These are phyloP conservation scores for Oryza nivara DNA, from an alignment of 176 grass and related monocot species.

Conservation along the genomic window DNA sequence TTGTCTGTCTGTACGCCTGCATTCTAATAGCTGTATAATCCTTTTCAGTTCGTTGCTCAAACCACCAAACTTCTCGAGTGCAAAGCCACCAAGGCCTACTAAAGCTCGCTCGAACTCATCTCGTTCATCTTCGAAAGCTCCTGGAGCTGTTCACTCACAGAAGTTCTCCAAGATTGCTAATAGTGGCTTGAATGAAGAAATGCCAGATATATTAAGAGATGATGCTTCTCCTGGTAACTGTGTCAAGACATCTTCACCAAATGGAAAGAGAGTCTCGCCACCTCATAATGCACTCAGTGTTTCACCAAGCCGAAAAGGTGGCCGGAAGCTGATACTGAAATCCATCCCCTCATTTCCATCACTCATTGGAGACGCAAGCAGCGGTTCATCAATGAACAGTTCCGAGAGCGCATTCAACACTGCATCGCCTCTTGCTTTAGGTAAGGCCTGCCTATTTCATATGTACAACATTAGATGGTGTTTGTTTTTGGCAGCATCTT, in stretches of 20 bases:
- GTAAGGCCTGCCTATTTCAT: slow-evolving; percentile 43
- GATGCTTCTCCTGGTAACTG: slow-evolving; percentile 48
- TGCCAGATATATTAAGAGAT: slow-evolving; percentile 52
- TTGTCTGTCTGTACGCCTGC: background rate
- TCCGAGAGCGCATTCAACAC: slow-evolving; percentile 48
- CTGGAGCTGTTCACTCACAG: slow-evolving; percentile 25
- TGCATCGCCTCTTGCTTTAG: slow-evolving; percentile 49
- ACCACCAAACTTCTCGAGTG: slow-evolving; percentile 69
- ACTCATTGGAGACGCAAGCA: slow-evolving; percentile 51
- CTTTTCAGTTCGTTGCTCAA: slow-evolving; percentile 67
- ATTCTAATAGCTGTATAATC: slow-evolving; percentile 16
- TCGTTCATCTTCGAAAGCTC: slow-evolving; percentile 51
- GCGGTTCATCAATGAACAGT: slow-evolving; percentile 37
- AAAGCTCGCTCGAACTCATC: slow-evolving; percentile 61
- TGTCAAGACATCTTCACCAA: slow-evolving; percentile 83
- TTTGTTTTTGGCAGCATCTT: slow-evolving; percentile 37
- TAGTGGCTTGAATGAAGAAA: slow-evolving; percentile 50
- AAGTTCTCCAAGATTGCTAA: slow-evolving; percentile 44
- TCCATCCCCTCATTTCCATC: slow-evolving; percentile 95
- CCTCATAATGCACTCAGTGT: slow-evolving; percentile 57
- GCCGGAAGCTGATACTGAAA: slow-evolving; percentile 88
- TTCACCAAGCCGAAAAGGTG: slow-evolving; percentile 76
- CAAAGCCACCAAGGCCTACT: slow-evolving; percentile 72
- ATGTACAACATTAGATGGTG: background rate
- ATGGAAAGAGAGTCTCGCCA: slow-evolving; percentile 89